Evolutionary conservation across 164 flowering plant genomes (phyloP).

Genomic region (Nelumbo lutea): DNA sequence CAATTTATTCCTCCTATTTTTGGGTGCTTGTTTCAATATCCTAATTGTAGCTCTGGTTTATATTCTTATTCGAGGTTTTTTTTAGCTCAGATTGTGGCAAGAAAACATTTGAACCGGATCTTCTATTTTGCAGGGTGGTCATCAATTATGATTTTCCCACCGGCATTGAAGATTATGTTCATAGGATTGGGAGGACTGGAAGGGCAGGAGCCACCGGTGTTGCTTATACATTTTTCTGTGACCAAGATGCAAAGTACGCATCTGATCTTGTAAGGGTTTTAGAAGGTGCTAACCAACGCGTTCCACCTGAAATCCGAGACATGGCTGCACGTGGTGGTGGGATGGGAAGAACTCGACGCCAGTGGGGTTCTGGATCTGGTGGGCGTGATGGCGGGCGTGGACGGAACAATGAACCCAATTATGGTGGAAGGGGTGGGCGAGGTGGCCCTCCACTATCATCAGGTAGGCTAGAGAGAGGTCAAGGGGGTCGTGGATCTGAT

Average conservation of each 20-base stretch:
- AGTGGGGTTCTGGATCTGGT: slow-evolving; percentile 49
- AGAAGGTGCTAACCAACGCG: slow-evolving; percentile 80
- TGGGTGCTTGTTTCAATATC: no score
- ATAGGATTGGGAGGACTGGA: slow-evolving; percentile 93
- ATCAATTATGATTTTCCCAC: slow-evolving; percentile 91
- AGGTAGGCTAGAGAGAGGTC: slow-evolving; percentile 31
- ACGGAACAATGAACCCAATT: slow-evolving; percentile 35
- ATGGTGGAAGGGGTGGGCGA: slow-evolving; percentile 43
- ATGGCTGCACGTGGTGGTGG: slow-evolving; percentile 74
- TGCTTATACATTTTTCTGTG: slow-evolving; percentile 74
- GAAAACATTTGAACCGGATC: no score
- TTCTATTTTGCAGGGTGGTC: slow-evolving; percentile 56
- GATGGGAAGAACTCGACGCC: slow-evolving; percentile 43
- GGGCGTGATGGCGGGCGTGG: slow-evolving; percentile 46
- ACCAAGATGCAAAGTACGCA: slow-evolving; percentile 78
- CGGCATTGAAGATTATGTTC: slow-evolving; percentile 91
- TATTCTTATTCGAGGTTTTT: no score
- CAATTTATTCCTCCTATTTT: background rate
- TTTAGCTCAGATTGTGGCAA: no score
- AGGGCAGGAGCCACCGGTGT: slow-evolving; percentile 91
- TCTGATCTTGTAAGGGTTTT: slow-evolving; percentile 73
- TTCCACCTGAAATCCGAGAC: slow-evolving; percentile 66
- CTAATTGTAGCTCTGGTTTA: no score
- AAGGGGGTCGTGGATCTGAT: slow-evolving; percentile 36
- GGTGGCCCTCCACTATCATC: slow-evolving; percentile 25